Evolutionary conservation across 495 filamentous ascomycete species (phyloP), one percentile per base, ranked within the genome.

Genomic region (Trichoderma virens): DNA sequence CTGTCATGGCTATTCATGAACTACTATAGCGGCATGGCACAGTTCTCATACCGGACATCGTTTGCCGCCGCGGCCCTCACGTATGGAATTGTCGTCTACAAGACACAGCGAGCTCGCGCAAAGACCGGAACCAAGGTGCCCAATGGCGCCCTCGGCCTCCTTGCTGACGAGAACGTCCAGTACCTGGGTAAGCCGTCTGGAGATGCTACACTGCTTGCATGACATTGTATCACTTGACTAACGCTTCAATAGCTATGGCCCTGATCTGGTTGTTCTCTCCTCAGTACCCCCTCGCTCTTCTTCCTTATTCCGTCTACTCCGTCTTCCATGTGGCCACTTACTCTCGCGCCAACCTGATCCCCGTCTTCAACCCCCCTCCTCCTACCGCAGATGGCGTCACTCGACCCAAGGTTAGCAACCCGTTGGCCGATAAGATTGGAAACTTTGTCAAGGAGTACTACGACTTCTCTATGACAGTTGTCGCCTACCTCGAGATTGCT

Each of bases 71-170:
- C 94, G 0, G 90, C 92, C 14, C 85, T 84, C 31, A 98, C 94
- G 3, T 98, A 98, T 76, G 94, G 95, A 67, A 97, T 98, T 65
- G 94, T 98, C 23, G 95, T 98, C n/a, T 98, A 96, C 83, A 98
- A 98, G 84, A 91, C 91, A 61, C 93, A 90, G 78, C 86, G 93
- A 64, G 90, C 94, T 65, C 86, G 90, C 64, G 82, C 88, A 66
- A 85, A 86, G 75, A 78, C 83, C 60, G 87, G 86, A 60, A 82
- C 79, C 63, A 82, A 79, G 71, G 78, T 79, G 66, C 76, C 78
- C 51, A 78, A 83, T 45, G 85, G 86, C 67, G 73, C 78, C 30
- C 32, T 92, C 59, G 85, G 86, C 67, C 76, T 94, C 65, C 80
- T 86, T 63, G 77, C 85, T 20, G 94, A 98, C 74, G 94, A 98